Percentiles rank a stretch among this genome's conserved stretches.
phyloP scores from a whole-genome alignment of 2,329 filamentous ascomycete species.

The Lithohypha guttulata region DNA sequence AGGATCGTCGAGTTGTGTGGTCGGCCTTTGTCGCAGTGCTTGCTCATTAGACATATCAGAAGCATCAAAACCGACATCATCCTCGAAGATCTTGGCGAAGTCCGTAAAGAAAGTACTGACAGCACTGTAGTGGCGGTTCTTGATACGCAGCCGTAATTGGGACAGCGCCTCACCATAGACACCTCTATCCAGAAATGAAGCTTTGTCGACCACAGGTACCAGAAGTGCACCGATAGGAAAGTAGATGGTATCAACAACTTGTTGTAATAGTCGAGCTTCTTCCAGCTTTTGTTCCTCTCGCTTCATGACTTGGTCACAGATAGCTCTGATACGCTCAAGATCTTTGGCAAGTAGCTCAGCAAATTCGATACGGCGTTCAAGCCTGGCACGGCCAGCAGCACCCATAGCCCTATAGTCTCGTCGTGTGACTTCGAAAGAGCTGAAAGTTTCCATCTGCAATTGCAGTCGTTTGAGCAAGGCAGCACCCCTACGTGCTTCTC shows the following conservation, averaged over 20 bases:
- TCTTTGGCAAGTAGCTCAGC: conserved; percentile 57
- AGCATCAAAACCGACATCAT: conserved; percentile 42
- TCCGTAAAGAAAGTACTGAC: conserved; percentile 51
- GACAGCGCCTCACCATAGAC: conserved; percentile 46
- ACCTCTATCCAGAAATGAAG: conserved; percentile 51
- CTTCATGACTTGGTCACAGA: conserved; percentile 61
- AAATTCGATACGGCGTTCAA: conserved; percentile 79
- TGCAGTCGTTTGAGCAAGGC: conserved; percentile 87
- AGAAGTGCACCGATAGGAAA: conserved; percentile 76
- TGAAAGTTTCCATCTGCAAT: conserved; percentile 89
- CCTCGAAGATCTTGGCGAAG: conserved; percentile 45
- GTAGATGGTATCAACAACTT: conserved; percentile 79
- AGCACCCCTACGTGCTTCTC: conserved; percentile 82
- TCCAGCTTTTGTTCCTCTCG: conserved; percentile 70
- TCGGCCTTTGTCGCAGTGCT: conserved; percentile 37
- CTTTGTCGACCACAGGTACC: conserved; percentile 66
- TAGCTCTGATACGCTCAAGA: conserved; percentile 60
- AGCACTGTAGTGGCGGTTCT: conserved; percentile 48
- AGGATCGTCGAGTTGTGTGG: conserved; percentile 33
- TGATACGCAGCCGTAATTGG: conserved; percentile 42
- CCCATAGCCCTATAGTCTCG: conserved; percentile 96
- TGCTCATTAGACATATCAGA: conserved; percentile 36
- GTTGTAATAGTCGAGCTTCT: conserved; percentile 62
- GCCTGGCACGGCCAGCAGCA: conserved; percentile 62
- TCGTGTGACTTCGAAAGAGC: conserved; percentile 91